These are phyloP conservation scores for Scheffersomyces spartinae DNA, from an alignment of 805 yeast genomes.

Conservation along the genomic window DNA sequence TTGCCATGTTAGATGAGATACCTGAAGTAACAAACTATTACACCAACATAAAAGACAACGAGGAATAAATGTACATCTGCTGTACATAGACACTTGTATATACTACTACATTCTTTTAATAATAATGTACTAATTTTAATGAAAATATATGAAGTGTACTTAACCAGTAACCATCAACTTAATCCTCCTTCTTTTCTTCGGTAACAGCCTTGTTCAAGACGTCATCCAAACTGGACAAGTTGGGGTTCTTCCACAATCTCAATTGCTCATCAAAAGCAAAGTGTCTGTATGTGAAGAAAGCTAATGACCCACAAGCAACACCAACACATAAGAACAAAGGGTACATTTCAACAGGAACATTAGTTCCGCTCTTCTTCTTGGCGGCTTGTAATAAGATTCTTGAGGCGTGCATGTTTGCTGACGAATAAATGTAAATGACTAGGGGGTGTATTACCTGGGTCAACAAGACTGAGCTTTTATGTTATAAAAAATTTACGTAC, in stretches of 20 bases:
- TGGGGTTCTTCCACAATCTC: constrained; percentile 35
- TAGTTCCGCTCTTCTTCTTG: constrained; percentile 15
- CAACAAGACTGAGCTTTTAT: no score
- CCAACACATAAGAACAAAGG: constrained; percentile 36
- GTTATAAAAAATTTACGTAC: no score
- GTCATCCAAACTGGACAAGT: constrained; percentile 30
- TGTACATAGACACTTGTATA: no score
- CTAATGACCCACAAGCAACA: constrained; percentile 26
- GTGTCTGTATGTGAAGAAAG: constrained; percentile 36
- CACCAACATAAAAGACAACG: constrained; percentile 43
- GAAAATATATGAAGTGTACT: no score
- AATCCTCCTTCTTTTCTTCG: constrained; percentile 11
- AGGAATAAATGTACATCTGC: background rate
- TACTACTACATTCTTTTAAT: no score
- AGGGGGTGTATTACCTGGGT: no score
- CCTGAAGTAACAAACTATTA: constrained; percentile 78
- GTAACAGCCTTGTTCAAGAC: constrained; percentile 28
- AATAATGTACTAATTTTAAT: no score
- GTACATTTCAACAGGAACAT: constrained; percentile 32
- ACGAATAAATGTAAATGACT: constrained; percentile 1
- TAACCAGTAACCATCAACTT: no score
- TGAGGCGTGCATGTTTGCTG: constrained; percentile 25
- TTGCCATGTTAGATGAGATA: constrained; percentile 56
- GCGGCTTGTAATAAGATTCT: constrained; percentile 29
- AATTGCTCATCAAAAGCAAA: constrained; percentile 33